Percentiles rank a stretch among this genome's conserved stretches.
phyloP scores from a whole-genome alignment of 768 basidiomycete genomes.

The Tricholoma saponaceum region DNA sequence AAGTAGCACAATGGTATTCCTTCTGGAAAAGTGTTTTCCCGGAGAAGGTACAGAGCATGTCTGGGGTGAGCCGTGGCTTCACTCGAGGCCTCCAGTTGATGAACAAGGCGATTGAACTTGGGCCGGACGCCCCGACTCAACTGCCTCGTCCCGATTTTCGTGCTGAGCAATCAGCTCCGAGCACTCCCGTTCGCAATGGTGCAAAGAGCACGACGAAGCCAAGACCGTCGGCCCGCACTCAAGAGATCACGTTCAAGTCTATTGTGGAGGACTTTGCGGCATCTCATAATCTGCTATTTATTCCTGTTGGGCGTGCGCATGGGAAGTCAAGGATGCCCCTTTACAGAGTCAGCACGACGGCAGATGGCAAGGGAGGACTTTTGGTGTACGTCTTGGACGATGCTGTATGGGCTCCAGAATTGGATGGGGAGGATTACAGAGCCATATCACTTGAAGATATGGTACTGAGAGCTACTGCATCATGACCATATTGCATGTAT shows the following conservation, averaged over 20 bases:
- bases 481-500: neutral
- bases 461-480: slow-evolving; percentile 55
- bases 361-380: slow-evolving; percentile 83
- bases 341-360: slow-evolving; percentile 73
- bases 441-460: slow-evolving; percentile 88
- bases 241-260: slow-evolving; percentile 89
- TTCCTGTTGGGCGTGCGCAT: slow-evolving; percentile 84
- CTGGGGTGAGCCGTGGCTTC: slow-evolving; percentile 75
- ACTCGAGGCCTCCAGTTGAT: slow-evolving; percentile 87
- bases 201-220: slow-evolving; percentile 30
- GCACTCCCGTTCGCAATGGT: slow-evolving; percentile 22
- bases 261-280: slow-evolving; percentile 92
- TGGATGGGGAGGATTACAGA: slow-evolving; percentile 54
- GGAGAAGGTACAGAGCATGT: slow-evolving; percentile 59
- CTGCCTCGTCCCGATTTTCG: slow-evolving; percentile 66
- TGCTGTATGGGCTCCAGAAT: slow-evolving; percentile 80
- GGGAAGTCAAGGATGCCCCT: slow-evolving; percentile 85
- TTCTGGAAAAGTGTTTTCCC: slow-evolving; percentile 86
- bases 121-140: slow-evolving; percentile 65
- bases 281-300: slow-evolving; percentile 80
- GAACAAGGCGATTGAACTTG: slow-evolving; percentile 90
- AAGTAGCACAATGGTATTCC: slow-evolving; percentile 90
- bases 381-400: slow-evolving; percentile 90
- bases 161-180: slow-evolving; percentile 35
- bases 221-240: slow-evolving; percentile 47